Percentiles rank a stretch among this genome's conserved stretches.
Conservation (phyloP, 495 filamentous ascomycete genomes). For the Collariella sp. region DNA sequence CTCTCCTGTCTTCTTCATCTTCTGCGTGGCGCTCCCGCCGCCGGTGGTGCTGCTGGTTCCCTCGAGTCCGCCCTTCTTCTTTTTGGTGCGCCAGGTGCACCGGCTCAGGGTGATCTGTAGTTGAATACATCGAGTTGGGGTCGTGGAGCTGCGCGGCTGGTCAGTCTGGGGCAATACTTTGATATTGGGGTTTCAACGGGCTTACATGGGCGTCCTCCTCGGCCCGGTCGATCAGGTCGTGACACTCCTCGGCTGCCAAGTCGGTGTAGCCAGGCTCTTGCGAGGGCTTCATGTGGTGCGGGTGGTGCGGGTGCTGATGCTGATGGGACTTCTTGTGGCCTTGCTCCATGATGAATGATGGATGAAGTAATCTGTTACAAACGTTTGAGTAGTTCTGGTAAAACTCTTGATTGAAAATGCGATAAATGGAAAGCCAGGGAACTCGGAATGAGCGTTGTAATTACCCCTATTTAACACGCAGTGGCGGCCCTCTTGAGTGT, state of each 20-base stretch:
- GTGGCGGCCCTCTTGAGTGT: neutral
- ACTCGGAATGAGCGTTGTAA: neutral
- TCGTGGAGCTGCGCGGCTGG: conserved; percentile 14
- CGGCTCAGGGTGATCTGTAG: neutral
- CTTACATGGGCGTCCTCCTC: conserved; percentile 26
- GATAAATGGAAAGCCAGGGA: neutral
- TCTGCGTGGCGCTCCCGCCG: neutral
- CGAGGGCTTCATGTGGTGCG: conserved; percentile 10
- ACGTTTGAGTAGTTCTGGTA: neutral
- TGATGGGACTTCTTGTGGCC: neutral
- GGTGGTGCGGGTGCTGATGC: conserved; percentile 5
- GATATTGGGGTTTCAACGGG: too few relatives aligned
- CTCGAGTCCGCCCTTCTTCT: conserved; percentile 7
- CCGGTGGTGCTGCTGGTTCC: neutral
- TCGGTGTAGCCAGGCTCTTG: conserved; percentile 23
- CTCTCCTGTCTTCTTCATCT: conserved; percentile 9
- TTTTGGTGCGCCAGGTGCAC: conserved; percentile 7
- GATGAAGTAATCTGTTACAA: neutral
- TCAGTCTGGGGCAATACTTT: neutral
- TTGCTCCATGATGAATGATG: conserved; percentile 1
- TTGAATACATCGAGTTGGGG: conserved; percentile 15
- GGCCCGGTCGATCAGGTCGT: conserved; percentile 25
- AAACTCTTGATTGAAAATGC: neutral
- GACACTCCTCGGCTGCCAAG: conserved; percentile 19
- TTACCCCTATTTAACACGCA: neutral